Evolutionary conservation across 2,329 filamentous ascomycete species (phyloP).

Genomic region (Neonectria punicea): DNA sequence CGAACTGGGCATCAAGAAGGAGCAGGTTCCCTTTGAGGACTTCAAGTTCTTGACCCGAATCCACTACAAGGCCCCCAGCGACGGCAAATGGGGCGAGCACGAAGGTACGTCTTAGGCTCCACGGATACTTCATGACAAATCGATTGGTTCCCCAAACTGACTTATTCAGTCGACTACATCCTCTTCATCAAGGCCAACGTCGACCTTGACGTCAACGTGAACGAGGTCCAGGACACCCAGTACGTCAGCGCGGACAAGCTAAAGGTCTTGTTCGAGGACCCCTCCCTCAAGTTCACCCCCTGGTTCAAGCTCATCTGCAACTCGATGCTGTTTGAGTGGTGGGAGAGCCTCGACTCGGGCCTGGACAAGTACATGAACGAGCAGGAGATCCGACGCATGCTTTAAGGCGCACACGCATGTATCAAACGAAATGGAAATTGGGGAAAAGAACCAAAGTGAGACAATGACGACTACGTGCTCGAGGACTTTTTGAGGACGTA

Average conservation of each 20-base stretch:
- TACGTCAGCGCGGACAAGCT: conserved; percentile 87
- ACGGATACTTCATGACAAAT: neutral
- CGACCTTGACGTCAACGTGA: conserved; percentile 81
- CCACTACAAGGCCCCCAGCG: conserved; percentile 96
- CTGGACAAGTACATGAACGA: conserved; percentile 89
- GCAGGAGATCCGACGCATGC: conserved; percentile 88
- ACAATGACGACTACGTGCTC: conserved; percentile 12
- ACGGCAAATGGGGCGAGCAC: conserved; percentile 98
- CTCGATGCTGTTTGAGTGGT: conserved; percentile 98
- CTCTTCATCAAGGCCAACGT: conserved; percentile 97
- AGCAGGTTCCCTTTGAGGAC: conserved; percentile 89
- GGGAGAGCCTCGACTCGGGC: conserved; percentile 83
- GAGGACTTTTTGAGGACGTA: conserved; percentile 7
- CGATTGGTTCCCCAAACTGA: conserved; percentile 19
- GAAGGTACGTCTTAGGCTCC: conserved; percentile 75
- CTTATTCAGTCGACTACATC: conserved; percentile 87
- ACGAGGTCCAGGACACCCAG: conserved; percentile 86
- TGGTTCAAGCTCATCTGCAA: conserved; percentile 99
- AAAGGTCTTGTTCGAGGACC: conserved; percentile 85
- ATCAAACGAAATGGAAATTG: neutral
- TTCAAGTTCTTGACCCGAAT: conserved; percentile 97
- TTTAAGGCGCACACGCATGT: conserved; percentile 17
- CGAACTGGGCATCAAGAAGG: conserved; percentile 89
- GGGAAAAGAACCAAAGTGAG: conserved; percentile 14
- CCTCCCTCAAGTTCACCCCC: conserved; percentile 86